These are phyloP conservation scores for Arabidopsis thaliana DNA, from an alignment of 345 rosid genomes.

Conservation along the genomic window DNA sequence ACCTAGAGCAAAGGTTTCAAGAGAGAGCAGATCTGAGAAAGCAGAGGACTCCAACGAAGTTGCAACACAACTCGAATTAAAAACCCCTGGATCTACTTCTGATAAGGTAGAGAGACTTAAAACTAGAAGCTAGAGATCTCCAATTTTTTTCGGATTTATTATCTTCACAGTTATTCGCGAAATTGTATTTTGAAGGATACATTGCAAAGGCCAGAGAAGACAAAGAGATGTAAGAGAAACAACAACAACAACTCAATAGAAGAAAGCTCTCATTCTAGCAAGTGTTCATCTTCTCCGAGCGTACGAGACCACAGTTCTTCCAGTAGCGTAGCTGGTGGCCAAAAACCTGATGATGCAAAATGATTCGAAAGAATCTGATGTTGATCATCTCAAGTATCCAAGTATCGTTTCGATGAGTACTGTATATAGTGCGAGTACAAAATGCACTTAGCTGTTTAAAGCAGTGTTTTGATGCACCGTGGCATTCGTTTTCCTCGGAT, in stretches of 20 bases:
- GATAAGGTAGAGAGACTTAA: conserved; percentile 58
- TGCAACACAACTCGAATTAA: conserved; percentile 81
- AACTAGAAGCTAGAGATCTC: conserved; percentile 10
- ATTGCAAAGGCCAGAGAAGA: conserved; percentile 55
- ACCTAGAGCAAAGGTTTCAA: conserved; percentile 57
- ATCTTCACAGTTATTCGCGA: neutral
- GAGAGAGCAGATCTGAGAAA: conserved; percentile 64
- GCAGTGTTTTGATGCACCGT: conserved; percentile 18
- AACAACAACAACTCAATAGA: conserved; percentile 50
- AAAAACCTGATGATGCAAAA: conserved; percentile 51
- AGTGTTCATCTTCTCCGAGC: conserved; percentile 75
- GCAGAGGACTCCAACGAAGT: conserved; percentile 68
- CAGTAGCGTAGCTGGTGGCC: conserved; percentile 64
- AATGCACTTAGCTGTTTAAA: conserved; percentile 7
- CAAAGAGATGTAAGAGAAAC: conserved; percentile 52
- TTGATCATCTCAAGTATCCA: neutral
- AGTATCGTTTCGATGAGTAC: neutral
- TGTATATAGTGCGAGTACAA: conserved; percentile 12
- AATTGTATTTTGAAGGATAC: conserved; percentile 54
- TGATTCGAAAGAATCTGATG: conserved; percentile 26
- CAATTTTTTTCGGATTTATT: conserved; percentile 6
- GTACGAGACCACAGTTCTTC: conserved; percentile 74
- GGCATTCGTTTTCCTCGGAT: neutral
- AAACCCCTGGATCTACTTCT: conserved; percentile 78
- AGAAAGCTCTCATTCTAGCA: conserved; percentile 63